Conservation (phyloP, 805 yeast genomes). For the Yarrowia keelungensis region DNA sequence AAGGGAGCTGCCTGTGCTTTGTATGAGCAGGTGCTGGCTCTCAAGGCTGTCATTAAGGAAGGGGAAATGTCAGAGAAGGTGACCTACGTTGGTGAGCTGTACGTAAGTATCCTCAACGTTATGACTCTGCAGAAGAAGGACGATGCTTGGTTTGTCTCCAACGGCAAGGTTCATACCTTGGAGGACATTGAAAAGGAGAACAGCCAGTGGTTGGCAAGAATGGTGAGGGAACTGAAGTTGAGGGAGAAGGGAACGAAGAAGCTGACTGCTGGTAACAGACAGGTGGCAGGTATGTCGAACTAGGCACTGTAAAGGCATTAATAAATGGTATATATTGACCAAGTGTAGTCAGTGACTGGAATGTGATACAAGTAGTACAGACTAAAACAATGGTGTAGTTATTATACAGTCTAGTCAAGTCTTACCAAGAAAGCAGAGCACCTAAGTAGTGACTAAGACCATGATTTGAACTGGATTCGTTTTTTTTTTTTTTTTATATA, state of each 20-base stretch:
- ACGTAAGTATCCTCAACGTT: conserved; percentile 27
- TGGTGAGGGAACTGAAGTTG: conserved; percentile 30
- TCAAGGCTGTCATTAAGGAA: neutral
- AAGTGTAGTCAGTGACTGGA: too few relatives aligned
- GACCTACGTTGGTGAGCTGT: conserved; percentile 15
- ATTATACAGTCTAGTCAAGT: too few relatives aligned
- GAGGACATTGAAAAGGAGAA: conserved; percentile 21
- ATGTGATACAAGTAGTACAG: too few relatives aligned
- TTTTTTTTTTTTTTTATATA: too few relatives aligned
- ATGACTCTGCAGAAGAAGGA: conserved; percentile 9
- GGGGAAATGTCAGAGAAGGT: neutral
- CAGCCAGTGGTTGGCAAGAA: conserved; percentile 7
- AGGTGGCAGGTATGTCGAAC: too few relatives aligned
- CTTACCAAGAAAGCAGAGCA: too few relatives aligned
- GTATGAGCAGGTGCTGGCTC: conserved; percentile 40
- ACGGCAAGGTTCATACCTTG: conserved; percentile 8
- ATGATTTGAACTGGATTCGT: too few relatives aligned
- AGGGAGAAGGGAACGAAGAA: neutral
- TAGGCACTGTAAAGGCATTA: neutral
- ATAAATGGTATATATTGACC: neutral
- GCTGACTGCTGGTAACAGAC: neutral
- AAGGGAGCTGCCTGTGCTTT: conserved; percentile 46
- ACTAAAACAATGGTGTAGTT: too few relatives aligned
- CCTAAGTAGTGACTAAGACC: too few relatives aligned
- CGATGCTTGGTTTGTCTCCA: conserved; percentile 33